phyloP scores from a whole-genome alignment of 208 protist genomes.

The Blechomonas ayalai region DNA sequence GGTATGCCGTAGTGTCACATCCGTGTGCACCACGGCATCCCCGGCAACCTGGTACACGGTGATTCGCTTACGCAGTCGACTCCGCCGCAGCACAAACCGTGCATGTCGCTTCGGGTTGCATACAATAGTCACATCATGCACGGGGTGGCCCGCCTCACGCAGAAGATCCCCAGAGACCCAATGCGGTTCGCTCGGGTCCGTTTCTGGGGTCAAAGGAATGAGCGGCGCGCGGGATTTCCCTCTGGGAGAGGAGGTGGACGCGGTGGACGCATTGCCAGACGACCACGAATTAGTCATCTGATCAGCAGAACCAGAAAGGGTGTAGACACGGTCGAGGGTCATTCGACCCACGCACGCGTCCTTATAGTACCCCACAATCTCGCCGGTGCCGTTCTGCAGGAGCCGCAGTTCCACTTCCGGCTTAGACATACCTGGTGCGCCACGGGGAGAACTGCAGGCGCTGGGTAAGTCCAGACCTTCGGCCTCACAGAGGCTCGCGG shows the following conservation, averaged over 20 bases:
- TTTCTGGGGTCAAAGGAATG: neutral
- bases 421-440: neutral
- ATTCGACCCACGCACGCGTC: neutral
- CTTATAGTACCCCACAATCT: constrained; percentile 2
- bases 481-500: too few species aligned
- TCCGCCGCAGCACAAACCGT: constrained; percentile 37
- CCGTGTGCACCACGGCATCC: constrained; percentile 26
- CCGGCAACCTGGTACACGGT: constrained; percentile 38
- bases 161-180: constrained; percentile 37
- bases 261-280: neutral
- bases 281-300: too few species aligned
- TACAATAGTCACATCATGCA: constrained; percentile 50
- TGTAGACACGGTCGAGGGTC: neutral
- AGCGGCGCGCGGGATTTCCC: neutral
- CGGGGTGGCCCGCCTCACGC: constrained; percentile 40
- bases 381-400: neutral
- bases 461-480: too few species aligned
- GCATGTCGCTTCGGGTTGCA: constrained; percentile 42
- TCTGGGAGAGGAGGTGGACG: neutral
- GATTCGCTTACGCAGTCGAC: constrained; percentile 39
- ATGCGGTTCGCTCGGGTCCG: neutral
- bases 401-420: neutral
- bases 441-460: too few species aligned
- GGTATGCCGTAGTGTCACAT: constrained; percentile 23
- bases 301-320: too few species aligned